Base-by-base conservation (phyloP, 2,329 filamentous ascomycete species). In the Ophiostoma fasciatum region DNA sequence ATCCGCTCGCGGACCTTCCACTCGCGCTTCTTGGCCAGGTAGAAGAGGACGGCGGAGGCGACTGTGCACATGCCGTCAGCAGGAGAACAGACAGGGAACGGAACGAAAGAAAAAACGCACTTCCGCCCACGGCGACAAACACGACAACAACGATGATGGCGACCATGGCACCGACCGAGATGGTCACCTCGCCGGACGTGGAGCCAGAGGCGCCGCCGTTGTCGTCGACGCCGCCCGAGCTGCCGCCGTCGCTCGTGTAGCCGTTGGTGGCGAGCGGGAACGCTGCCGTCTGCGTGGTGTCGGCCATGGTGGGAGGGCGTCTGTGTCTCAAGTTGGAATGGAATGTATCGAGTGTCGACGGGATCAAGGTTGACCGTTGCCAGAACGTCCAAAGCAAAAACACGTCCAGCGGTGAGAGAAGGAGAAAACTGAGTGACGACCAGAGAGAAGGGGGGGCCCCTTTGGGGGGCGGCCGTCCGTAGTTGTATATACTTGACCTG, bases 21-120 rank as follows among this genome's bases (percentile, higher is more conserved):
- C 55, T 87, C 81, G 31, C 77, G 73, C 60, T 83, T 85, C 64
- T 90, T 90, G 37, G 83, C 80, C 26, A 88, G 54, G 54, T 78
- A 83, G 60, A 81, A 92, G 20, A 90, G 70, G 3, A 73, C 59
- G 3, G 74, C 71, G 23, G 69, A 77, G 17, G 64, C 65, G 43
- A 77, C 79, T 80, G 45, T 5, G 15, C 7, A 7, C 11, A 34
- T 13, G 14, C 22, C 13, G 35, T 31, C 14, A 32, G 18, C 12
- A 19, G 15, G 19, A 21, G 2, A 4, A 13, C 23, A 13, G n/a
- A 12, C 0, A 4, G 7, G 11, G 45, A 8, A 26, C 4, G 14
- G 17, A 5, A n/a, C n/a, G 12, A 14, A n/a, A 13, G 4, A 17
- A 2, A 27, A 8, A 15, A 45, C 37, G 57, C 56, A 87, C 82